Percentiles rank a stretch among this genome's conserved stretches.
Evolutionary conservation across 2,329 filamentous ascomycete species (phyloP).

Genomic region (Claviceps maximensis): DNA sequence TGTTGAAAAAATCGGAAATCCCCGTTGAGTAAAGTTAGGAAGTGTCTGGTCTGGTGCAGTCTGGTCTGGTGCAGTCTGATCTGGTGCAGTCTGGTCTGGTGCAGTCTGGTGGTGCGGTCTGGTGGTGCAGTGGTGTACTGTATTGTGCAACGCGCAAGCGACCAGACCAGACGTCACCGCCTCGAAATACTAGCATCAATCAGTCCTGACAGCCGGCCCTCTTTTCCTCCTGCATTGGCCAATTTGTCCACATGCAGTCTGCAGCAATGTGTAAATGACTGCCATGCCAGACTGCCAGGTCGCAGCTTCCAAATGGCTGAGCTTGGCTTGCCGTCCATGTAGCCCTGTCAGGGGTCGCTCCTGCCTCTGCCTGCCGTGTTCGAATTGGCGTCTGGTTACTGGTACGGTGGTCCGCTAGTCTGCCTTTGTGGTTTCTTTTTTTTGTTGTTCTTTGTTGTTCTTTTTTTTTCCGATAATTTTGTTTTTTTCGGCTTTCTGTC

Average conservation of each 20-base stretch:
- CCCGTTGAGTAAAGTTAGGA: no score
- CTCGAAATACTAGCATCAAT: neutral
- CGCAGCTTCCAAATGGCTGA: neutral
- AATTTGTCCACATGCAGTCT: neutral
- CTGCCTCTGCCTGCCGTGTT: neutral
- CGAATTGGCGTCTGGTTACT: neutral
- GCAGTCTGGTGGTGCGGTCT: no score
- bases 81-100: no score
- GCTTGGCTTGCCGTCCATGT: neutral
- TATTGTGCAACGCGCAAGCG: no score
- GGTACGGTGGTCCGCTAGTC: neutral
- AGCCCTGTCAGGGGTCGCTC: neutral
- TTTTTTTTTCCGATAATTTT: neutral
- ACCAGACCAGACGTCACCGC: neutral
- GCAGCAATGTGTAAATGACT: neutral
- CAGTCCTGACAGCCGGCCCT: no score
- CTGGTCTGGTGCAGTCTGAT: no score
- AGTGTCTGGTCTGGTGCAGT: no score
- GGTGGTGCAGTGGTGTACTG: no score
- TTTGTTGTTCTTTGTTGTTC: neutral
- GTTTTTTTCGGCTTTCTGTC: neutral
- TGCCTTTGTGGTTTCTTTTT: neutral
- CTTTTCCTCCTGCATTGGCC: no score
- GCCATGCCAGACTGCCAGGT: neutral
- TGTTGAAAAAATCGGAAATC: neutral